Conservation (phyloP, 2,329 filamentous ascomycete species). For the Colletotrichum abscissum region DNA sequence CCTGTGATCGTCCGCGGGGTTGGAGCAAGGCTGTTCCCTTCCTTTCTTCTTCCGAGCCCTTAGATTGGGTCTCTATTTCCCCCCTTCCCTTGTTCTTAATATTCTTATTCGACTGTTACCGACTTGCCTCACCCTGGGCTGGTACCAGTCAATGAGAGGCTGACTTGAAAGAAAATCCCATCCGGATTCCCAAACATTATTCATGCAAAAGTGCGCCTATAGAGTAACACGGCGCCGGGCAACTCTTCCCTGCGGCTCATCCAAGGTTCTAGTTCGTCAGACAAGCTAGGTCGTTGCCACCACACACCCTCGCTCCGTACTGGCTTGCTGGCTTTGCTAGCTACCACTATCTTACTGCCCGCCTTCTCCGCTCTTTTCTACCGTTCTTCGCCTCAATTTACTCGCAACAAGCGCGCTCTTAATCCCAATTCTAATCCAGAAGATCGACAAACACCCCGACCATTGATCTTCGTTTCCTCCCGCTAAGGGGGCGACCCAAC, state of each 20-base stretch:
- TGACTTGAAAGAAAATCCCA: neutral
- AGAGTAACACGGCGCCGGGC: neutral
- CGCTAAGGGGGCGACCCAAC: neutral
- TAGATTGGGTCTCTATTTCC: neutral
- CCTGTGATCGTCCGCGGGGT: slow-evolving; percentile 23
- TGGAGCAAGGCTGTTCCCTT: slow-evolving; percentile 20
- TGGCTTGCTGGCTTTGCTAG: neutral
- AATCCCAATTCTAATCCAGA: slow-evolving; percentile 2
- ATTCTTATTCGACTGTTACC: neutral
- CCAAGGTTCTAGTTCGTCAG: neutral
- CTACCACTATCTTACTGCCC: neutral
- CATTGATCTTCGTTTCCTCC: slow-evolving; percentile 22
- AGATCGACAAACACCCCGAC: slow-evolving; percentile 30
- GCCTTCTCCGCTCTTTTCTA: slow-evolving; percentile 16
- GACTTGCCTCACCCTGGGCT: slow-evolving; percentile 13
- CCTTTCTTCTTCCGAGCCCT: neutral
- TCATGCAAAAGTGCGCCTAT: slow-evolving; percentile 12
- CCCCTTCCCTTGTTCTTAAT: slow-evolving; percentile 8
- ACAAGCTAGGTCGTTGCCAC: neutral
- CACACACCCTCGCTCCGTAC: neutral
- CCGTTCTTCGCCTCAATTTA: slow-evolving; percentile 12
- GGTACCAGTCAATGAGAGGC: slow-evolving; percentile 12
- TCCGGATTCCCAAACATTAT: slow-evolving; percentile 14
- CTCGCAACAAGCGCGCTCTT: slow-evolving; percentile 20
- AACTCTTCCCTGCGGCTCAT: neutral